A percentile compares a stretch with the other conserved stretches of the same genome.
Evolutionary conservation across 225 moss, liverwort and hornwort genomes (phyloP).

Genomic region (Marchantia polymorpha): DNA sequence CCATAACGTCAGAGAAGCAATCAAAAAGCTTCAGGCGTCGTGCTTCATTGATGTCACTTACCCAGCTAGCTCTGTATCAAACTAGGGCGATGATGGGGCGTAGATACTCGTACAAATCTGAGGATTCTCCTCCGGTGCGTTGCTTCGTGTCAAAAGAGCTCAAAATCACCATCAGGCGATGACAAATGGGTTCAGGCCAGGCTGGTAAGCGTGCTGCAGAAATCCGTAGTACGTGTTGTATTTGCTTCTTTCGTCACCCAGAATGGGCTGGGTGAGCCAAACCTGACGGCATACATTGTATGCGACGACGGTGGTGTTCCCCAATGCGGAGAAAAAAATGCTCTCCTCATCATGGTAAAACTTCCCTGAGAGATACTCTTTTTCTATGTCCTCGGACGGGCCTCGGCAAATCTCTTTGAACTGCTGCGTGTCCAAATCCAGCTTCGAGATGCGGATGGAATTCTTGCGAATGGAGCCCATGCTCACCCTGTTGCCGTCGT

Average conservation of each 20-base stretch:
- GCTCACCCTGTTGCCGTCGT: conserved; percentile 2
- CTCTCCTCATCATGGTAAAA: conserved; percentile 24
- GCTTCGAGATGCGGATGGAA: conserved; percentile 21
- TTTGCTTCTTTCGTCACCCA: conserved; percentile 16
- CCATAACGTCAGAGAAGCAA: neutral
- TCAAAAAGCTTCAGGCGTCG: neutral
- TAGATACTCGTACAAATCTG: conserved; percentile 6
- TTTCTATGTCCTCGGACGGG: conserved; percentile 16
- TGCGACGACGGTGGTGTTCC: conserved; percentile 14
- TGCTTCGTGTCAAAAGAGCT: neutral
- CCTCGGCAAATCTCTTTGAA: conserved; percentile 19
- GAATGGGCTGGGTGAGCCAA: conserved; percentile 10
- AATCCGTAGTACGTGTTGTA: conserved; percentile 19
- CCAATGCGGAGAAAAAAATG: conserved; percentile 21
- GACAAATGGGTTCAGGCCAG: conserved; percentile 23
- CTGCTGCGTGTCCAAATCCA: conserved; percentile 13
- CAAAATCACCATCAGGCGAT: conserved; percentile 4
- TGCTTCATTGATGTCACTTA: neutral
- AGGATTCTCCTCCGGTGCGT: neutral
- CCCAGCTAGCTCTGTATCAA: neutral
- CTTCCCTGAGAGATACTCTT: conserved; percentile 15
- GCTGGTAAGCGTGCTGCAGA: conserved; percentile 23
- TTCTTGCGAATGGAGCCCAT: conserved; percentile 21
- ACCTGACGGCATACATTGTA: conserved; percentile 13
- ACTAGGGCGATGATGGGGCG: neutral